Percentiles rank a stretch among this genome's conserved stretches.
phyloP scores from a whole-genome alignment of 2,329 filamentous ascomycete genomes.

The Sclerotiophoma versabilis region DNA sequence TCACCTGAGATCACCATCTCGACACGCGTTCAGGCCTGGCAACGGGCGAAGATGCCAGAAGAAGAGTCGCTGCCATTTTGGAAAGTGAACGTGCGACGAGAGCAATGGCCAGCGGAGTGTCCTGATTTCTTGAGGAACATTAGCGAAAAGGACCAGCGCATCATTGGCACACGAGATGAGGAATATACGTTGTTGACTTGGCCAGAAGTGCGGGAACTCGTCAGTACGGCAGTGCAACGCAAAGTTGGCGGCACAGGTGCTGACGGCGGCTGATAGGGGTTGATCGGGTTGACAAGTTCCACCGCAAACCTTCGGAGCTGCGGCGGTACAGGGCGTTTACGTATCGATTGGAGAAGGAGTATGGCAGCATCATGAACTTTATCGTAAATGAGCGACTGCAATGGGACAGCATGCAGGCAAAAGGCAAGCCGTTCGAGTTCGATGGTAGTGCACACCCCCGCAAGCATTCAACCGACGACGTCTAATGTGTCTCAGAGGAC shows the following conservation, averaged over 20 bases:
- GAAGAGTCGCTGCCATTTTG: constrained; percentile 69
- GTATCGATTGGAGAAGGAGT: constrained; percentile 66
- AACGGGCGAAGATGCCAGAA: constrained; percentile 31
- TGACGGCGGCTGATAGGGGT: constrained; percentile 48
- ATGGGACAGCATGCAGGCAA: constrained; percentile 65
- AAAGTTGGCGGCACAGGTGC: constrained; percentile 1
- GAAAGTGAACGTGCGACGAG: constrained; percentile 77
- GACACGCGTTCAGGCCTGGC: constrained; percentile 9
- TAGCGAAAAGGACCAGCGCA: constrained; percentile 70
- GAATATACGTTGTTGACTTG: constrained; percentile 71
- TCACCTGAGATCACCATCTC: constrained; percentile 9
- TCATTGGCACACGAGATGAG: constrained; percentile 74
- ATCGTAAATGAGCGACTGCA: constrained; percentile 72
- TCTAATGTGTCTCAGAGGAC: constrained; percentile 58
- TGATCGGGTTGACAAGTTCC: constrained; percentile 79
- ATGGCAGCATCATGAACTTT: constrained; percentile 82
- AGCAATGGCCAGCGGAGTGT: constrained; percentile 69
- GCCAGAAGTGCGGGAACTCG: constrained; percentile 70
- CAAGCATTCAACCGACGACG: background rate
- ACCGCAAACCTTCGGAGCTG: constrained; percentile 77
- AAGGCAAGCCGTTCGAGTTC: constrained; percentile 53
- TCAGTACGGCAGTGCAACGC: constrained; percentile 34
- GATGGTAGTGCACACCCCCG: constrained; percentile 36
- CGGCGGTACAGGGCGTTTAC: constrained; percentile 78
- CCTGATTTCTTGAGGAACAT: constrained; percentile 72